Percentiles rank a stretch among this genome's conserved stretches.
These are phyloP conservation scores for Mycena maculata DNA, from an alignment of 768 basidiomycete species.

Conservation along the genomic window DNA sequence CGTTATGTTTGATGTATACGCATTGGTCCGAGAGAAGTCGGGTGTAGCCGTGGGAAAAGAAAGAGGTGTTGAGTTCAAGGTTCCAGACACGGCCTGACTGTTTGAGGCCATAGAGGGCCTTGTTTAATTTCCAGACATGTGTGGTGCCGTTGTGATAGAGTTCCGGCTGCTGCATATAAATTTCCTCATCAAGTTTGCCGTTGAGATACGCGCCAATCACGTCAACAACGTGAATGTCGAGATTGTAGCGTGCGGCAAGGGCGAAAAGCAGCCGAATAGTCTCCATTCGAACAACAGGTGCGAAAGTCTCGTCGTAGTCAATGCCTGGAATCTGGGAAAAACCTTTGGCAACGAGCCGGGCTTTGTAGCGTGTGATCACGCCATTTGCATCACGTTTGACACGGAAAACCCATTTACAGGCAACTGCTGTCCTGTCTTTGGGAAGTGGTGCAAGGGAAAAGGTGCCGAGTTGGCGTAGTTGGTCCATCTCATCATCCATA, in stretches of 20 bases:
- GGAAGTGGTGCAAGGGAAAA: slow-evolving; percentile 35
- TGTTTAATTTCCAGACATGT: slow-evolving; percentile 23
- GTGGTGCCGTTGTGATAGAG: slow-evolving; percentile 29
- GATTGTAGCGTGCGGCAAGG: slow-evolving; percentile 41
- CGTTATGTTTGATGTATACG: slow-evolving; percentile 30
- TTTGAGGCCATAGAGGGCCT: slow-evolving; percentile 43
- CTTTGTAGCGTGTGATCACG: slow-evolving; percentile 42
- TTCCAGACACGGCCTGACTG: slow-evolving; percentile 43
- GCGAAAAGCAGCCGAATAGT: slow-evolving; percentile 38
- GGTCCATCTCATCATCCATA: slow-evolving; percentile 12
- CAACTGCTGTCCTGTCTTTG: slow-evolving; percentile 24
- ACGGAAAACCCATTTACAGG: slow-evolving; percentile 42
- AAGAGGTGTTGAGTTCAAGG: slow-evolving; percentile 29
- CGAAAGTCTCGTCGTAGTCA: slow-evolving; percentile 39
- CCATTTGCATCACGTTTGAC: slow-evolving; percentile 46
- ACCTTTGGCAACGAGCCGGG: slow-evolving; percentile 33
- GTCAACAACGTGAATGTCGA: slow-evolving; percentile 47
- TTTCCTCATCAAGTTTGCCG: slow-evolving; percentile 30
- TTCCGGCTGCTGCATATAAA: slow-evolving; percentile 34
- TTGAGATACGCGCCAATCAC: slow-evolving; percentile 34
- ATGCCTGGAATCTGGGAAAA: slow-evolving; percentile 48
- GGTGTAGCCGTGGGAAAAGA: slow-evolving; percentile 18
- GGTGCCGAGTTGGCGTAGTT: slow-evolving; percentile 5
- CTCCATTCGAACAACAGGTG: slow-evolving; percentile 29
- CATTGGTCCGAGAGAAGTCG: slow-evolving; percentile 31